Evolutionary conservation across 352 stramenopile genomes (phyloP).

Genomic region (Phytopythium litorale): DNA sequence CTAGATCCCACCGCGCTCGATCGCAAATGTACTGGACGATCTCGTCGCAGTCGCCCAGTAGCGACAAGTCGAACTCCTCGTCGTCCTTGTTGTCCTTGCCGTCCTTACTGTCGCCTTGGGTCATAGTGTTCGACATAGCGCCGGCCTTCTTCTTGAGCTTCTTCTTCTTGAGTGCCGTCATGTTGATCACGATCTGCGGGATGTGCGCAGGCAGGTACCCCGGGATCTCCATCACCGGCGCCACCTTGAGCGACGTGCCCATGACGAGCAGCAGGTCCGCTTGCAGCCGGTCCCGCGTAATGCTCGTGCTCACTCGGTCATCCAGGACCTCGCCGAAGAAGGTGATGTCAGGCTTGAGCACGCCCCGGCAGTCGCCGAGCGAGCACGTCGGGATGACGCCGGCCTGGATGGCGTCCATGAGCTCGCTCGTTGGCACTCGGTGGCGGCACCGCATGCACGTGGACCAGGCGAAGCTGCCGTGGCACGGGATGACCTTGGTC

Average conservation of each 20-base stretch:
- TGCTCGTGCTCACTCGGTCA: not conserved
- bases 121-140: constrained; percentile 12
- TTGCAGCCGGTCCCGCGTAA: constrained; percentile 9
- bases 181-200: constrained; percentile 90
- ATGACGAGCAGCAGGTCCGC: constrained; percentile 98
- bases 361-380: constrained; percentile 73
- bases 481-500: constrained; percentile 44
- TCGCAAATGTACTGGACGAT: constrained; percentile 70
- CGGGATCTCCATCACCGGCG: constrained; percentile 91
- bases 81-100: constrained; percentile 27
- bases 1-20: constrained; percentile 42
- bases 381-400: constrained; percentile 68
- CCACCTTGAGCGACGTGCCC: constrained; percentile 95
- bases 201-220: constrained; percentile 79
- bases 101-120: constrained; percentile 21
- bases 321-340: constrained; percentile 1
- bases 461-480: not conserved
- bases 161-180: constrained; percentile 81
- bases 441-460: not conserved
- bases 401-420: constrained; percentile 75
- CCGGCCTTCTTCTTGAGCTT: constrained; percentile 42
- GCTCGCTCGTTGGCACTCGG: not conserved
- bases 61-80: constrained; percentile 76
- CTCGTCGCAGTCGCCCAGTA: constrained; percentile 77
- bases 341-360: too few species aligned